Evolutionary conservation across 164 flowering plant genomes (phyloP).

Genomic region (Vitis rupestris): DNA sequence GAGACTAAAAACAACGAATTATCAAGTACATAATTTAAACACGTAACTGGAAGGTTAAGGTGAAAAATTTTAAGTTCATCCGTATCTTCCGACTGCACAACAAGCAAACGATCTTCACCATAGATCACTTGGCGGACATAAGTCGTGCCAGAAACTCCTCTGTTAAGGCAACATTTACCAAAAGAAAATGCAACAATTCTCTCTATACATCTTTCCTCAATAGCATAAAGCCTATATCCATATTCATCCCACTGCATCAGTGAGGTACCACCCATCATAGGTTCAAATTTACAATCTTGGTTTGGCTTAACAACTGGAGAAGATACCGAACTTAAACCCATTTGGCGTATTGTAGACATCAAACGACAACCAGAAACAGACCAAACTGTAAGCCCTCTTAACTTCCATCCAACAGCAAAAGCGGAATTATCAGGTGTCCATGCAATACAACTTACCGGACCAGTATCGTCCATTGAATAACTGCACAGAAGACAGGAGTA

Average conservation of each 20-base stretch:
- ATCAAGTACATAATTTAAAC: slow-evolving; percentile 2
- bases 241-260: slow-evolving; percentile 93
- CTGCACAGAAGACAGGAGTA: slow-evolving; percentile 38
- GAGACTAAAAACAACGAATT: background rate
- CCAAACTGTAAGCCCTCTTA: slow-evolving; percentile 95
- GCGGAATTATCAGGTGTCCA: slow-evolving; percentile 99
- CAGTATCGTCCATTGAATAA: slow-evolving; percentile 93
- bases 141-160: slow-evolving; percentile 86
- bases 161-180: slow-evolving; percentile 93
- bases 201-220: slow-evolving; percentile 78
- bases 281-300: slow-evolving; percentile 78
- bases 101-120: slow-evolving; percentile 89
- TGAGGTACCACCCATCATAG: slow-evolving; percentile 82
- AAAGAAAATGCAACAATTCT: slow-evolving; percentile 87
- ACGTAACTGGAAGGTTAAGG: slow-evolving; percentile 94
- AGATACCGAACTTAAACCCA: slow-evolving; percentile 83
- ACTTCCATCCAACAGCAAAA: slow-evolving; percentile 98
- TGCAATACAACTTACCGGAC: slow-evolving; percentile 81
- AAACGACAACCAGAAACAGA: slow-evolving; percentile 96
- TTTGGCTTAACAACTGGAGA: slow-evolving; percentile 79
- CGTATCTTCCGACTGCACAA: slow-evolving; percentile 93
- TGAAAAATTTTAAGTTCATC: slow-evolving; percentile 88
- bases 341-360: slow-evolving; percentile 95
- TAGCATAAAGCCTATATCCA: slow-evolving; percentile 90
- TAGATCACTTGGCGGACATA: slow-evolving; percentile 85